Percentiles rank a stretch among this genome's conserved stretches.
Evolutionary conservation across 371 early-diverging fungal species (phyloP).

Genomic region (Saksenaea vasiformis): DNA sequence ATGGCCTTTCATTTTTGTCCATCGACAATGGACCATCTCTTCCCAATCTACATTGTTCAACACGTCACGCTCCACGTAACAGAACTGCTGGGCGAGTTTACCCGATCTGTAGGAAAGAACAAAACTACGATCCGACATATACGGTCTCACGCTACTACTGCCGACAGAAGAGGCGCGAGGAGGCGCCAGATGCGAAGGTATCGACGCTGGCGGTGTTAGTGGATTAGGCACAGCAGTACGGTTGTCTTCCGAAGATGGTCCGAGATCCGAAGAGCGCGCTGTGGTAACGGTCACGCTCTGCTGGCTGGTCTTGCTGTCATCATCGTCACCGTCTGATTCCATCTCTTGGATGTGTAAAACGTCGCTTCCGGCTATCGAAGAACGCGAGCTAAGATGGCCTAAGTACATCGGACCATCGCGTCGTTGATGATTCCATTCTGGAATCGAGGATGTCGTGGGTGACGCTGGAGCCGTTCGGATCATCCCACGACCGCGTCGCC

Average conservation of each 20-base stretch:
- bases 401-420: conserved; percentile 26
- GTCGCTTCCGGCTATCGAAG: conserved; percentile 2
- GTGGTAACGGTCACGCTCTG: neutral
- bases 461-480: neutral
- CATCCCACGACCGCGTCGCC: neutral
- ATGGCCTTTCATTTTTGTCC: conserved; percentile 52
- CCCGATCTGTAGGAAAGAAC: conserved; percentile 58
- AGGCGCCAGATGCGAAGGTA: neutral
- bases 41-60: conserved; percentile 61
- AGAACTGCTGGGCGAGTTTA: conserved; percentile 61
- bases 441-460: neutral
- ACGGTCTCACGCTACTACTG: neutral
- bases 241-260: neutral
- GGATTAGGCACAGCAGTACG: conserved; percentile 13
- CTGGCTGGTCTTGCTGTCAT: neutral
- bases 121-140: conserved; percentile 24
- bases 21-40: conserved; percentile 62
- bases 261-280: neutral
- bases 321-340: conserved; percentile 11
- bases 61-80: conserved; percentile 59
- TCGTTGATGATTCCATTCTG: neutral
- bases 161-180: neutral
- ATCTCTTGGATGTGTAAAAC: conserved; percentile 17
- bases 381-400: conserved; percentile 20
- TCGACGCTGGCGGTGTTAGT: neutral